Conservation (phyloP, 1,139 yeast genomes). For the Pichia inconspicua region DNA sequence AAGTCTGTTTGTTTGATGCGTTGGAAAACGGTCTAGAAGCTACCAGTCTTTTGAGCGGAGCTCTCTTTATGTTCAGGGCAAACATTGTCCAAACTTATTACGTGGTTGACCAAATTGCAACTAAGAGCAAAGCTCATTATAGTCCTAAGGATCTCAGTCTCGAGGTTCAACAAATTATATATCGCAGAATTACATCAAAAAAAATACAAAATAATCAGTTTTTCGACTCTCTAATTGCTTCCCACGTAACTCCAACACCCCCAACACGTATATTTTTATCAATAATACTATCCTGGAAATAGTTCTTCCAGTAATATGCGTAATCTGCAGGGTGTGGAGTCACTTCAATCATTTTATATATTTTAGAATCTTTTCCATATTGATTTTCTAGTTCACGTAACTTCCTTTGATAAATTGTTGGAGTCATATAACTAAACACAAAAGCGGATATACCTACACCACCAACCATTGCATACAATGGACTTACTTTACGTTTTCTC, state of each 20-base stretch:
- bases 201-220: neutral
- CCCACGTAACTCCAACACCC: slow-evolving; percentile 14
- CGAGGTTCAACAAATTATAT: neutral
- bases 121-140: too few species aligned
- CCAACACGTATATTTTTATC: slow-evolving; percentile 17
- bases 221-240: neutral
- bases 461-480: slow-evolving; percentile 18
- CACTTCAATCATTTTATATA: slow-evolving; percentile 15
- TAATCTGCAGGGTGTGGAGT: slow-evolving; percentile 20
- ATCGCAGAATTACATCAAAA: neutral
- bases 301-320: slow-evolving; percentile 22
- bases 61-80: neutral
- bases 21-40: neutral
- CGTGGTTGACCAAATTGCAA: too few species aligned
- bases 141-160: too few species aligned
- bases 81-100: neutral
- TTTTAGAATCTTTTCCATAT: slow-evolving; percentile 15
- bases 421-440: slow-evolving; percentile 16
- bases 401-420: slow-evolving; percentile 13
- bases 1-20: neutral
- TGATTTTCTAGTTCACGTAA: slow-evolving; percentile 11
- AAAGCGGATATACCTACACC: slow-evolving; percentile 19
- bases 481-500: slow-evolving; percentile 16
- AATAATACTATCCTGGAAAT: slow-evolving; percentile 18
- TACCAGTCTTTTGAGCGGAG: neutral